Percentiles rank a stretch among this genome's conserved stretches.
Conservation (phyloP, 1,284 basidiomycete genomes). For the Ustilago trichophora region DNA sequence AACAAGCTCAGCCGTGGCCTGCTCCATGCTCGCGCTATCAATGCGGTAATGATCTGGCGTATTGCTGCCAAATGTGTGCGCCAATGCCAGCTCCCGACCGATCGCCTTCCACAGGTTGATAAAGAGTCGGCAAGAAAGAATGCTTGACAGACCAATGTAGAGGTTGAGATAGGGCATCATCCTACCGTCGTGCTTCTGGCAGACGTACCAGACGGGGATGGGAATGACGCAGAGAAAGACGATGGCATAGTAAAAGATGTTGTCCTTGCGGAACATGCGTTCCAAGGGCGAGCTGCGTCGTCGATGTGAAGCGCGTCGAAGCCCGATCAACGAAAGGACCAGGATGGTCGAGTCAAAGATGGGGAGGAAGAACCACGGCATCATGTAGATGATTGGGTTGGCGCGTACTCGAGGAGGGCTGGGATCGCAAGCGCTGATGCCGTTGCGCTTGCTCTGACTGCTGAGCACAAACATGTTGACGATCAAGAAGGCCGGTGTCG, state of each 20-base stretch:
- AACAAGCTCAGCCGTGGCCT: constrained; percentile 25
- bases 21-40: constrained; percentile 22
- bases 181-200: constrained; percentile 29
- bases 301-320: constrained; percentile 34
- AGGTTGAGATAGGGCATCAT: constrained; percentile 50
- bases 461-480: constrained; percentile 34
- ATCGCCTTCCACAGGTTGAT: constrained; percentile 53
- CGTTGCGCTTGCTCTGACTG: constrained; percentile 38
- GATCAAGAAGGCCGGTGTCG: constrained; percentile 38
- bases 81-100: constrained; percentile 40
- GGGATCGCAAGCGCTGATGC: constrained; percentile 41
- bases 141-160: constrained; percentile 43
- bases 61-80: constrained; percentile 33
- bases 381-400: constrained; percentile 32
- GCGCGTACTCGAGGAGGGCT: constrained; percentile 13
- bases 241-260: constrained; percentile 46
- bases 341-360: constrained; percentile 47
- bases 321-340: constrained; percentile 33
- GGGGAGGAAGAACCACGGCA: constrained; percentile 50
- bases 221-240: constrained; percentile 44
- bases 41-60: constrained; percentile 28
- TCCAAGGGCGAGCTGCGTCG: constrained; percentile 36
- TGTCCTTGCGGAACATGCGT: constrained; percentile 47
- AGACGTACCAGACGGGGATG: constrained; percentile 42
- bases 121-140: constrained; percentile 42